These are phyloP conservation scores for Fistulinella prunicolor DNA, from an alignment of 768 basidiomycete species.

Conservation along the genomic window DNA sequence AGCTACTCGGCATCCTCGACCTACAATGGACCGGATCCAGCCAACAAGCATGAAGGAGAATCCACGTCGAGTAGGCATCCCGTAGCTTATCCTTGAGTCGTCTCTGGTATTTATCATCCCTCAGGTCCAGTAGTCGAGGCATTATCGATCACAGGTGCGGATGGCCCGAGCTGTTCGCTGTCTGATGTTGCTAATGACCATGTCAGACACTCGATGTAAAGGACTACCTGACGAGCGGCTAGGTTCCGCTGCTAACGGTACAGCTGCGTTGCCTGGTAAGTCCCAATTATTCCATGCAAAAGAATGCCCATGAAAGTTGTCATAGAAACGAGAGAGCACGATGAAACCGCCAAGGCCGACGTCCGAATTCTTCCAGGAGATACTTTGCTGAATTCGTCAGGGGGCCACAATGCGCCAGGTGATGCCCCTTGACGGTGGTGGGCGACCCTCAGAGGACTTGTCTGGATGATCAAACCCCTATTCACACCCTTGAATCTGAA, in stretches of 20 bases:
- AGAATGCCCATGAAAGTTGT: conserved; percentile 3
- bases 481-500: conserved; percentile 43
- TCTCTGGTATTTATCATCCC: conserved; percentile 7
- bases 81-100: not conserved
- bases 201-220: conserved; percentile 13
- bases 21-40: not conserved
- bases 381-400: conserved; percentile 8
- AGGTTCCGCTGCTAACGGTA: not conserved
- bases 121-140: conserved; percentile 25
- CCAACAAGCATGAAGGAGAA: conserved; percentile 21
- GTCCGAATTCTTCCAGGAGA: conserved; percentile 4
- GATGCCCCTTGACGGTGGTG: conserved; percentile 45
- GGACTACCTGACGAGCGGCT: not conserved
- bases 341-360: conserved; percentile 1
- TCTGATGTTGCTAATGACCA: conserved; percentile 10
- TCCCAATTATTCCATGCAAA: conserved; percentile 2
- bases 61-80: conserved; percentile 24
- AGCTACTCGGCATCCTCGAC: conserved; percentile 16
- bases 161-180: not conserved
- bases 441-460: conserved; percentile 46
- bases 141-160: conserved; percentile 18
- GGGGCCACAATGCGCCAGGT: conserved; percentile 12
- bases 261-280: conserved; percentile 14
- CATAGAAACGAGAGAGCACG: conserved; percentile 15
- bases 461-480: conserved; percentile 40